phyloP scores from a whole-genome alignment of 1,284 basidiomycete genomes.

The Bjerkandera adusta region DNA sequence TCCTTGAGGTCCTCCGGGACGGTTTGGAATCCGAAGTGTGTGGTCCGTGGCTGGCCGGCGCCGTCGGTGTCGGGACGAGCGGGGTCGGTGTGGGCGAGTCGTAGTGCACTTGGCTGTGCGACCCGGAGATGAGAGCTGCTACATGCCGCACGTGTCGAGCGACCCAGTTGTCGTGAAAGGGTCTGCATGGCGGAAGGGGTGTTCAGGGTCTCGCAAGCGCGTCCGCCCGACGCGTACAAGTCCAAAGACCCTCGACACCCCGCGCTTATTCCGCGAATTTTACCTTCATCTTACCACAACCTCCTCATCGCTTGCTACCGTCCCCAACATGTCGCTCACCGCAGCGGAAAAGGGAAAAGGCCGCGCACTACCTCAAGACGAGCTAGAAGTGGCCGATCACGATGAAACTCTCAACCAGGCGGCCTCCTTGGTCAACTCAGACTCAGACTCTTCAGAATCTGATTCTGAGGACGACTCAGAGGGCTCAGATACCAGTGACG shows the following conservation, averaged over 20 bases:
- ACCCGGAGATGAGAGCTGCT: not conserved
- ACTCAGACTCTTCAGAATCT: slow-evolving; percentile 26
- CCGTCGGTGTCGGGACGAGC: not conserved
- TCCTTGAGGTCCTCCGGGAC: slow-evolving; percentile 81
- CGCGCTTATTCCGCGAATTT: not conserved
- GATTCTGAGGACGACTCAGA: slow-evolving; percentile 33
- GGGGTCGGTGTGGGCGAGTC: slow-evolving; percentile 9
- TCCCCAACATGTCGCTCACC: slow-evolving; percentile 22
- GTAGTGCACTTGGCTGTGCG: not conserved
- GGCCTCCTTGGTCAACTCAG: slow-evolving; percentile 16
- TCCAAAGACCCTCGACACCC: slow-evolving; percentile 19
- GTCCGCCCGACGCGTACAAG: slow-evolving; percentile 11
- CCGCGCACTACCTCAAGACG: slow-evolving; percentile 29
- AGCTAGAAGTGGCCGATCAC: slow-evolving; percentile 15
- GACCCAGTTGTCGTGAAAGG: slow-evolving; percentile 14
- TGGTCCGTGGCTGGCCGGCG: slow-evolving; percentile 23
- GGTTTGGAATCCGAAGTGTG: slow-evolving; percentile 92
- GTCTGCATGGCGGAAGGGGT: slow-evolving; percentile 18
- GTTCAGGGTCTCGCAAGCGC: slow-evolving; percentile 17
- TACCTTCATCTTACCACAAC: not conserved
- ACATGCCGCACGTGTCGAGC: slow-evolving; percentile 11
- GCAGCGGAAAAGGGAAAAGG: slow-evolving; percentile 42
- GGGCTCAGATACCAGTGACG: slow-evolving; percentile 32
- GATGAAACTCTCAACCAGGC: not conserved
- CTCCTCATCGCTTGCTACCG: not conserved